Conservation (phyloP, 805 yeast genomes). For the Suhomyces xylopsoci region DNA sequence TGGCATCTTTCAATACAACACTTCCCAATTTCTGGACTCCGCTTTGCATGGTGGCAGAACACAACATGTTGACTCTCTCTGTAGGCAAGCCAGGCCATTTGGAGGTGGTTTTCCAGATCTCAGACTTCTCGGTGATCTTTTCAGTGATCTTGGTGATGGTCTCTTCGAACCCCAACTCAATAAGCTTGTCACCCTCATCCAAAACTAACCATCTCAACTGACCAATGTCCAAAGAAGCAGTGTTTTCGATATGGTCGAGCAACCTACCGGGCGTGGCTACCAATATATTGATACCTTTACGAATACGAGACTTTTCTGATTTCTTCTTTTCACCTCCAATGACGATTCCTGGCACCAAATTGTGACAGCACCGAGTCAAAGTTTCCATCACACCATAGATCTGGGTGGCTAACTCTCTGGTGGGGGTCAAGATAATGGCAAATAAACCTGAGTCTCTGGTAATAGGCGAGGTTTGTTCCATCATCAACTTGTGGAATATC, state of each 20-base stretch:
- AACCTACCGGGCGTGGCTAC: conserved; percentile 97
- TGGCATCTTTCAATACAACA: conserved; percentile 68
- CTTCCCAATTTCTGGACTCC: conserved; percentile 80
- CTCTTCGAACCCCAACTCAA: conserved; percentile 96
- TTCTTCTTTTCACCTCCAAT: conserved; percentile 99
- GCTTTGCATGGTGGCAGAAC: conserved; percentile 91
- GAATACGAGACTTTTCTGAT: conserved; percentile 89
- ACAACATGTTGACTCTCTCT: conserved; percentile 71
- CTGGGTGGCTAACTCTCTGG: conserved; percentile 92
- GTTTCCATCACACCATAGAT: conserved; percentile 78
- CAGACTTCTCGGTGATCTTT: conserved; percentile 48
- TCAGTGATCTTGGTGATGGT: conserved; percentile 74
- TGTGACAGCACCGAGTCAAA: conserved; percentile 71
- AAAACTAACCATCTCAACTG: conserved; percentile 82
- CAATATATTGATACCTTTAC: conserved; percentile 94
- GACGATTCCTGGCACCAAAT: conserved; percentile 91
- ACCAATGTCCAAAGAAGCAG: conserved; percentile 67
- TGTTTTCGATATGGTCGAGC: conserved; percentile 91
- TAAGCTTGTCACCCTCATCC: conserved; percentile 95
- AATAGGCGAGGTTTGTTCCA: conserved; percentile 39
- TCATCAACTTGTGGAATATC: conserved; percentile 68
- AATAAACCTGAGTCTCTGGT: conserved; percentile 76
- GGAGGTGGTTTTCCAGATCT: conserved; percentile 32
- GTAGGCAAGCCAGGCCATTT: conserved; percentile 60
- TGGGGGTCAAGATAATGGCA: conserved; percentile 87